These are phyloP conservation scores for Hygrophorus pudorinus DNA, from an alignment of 768 basidiomycete genomes.

Conservation along the genomic window DNA sequence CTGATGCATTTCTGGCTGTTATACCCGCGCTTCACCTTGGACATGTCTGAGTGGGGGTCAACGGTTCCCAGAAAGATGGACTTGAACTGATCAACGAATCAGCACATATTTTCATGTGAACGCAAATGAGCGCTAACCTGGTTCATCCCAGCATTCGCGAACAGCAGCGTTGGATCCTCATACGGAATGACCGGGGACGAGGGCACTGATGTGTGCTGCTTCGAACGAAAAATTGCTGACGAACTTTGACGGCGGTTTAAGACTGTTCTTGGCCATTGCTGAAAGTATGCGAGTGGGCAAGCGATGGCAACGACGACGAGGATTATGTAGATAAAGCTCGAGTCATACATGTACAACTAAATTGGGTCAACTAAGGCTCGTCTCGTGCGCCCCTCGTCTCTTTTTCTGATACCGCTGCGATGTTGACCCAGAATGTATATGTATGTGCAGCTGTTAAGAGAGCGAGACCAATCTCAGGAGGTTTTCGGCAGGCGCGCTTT, in stretches of 20 bases:
- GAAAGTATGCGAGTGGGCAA: slow-evolving; percentile 15
- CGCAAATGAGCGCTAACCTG: slow-evolving; percentile 38
- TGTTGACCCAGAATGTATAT: slow-evolving; percentile 5
- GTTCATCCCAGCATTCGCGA: slow-evolving; percentile 98
- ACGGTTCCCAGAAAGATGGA: slow-evolving; percentile 96
- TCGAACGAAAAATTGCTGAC: slow-evolving; percentile 78
- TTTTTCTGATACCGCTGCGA: too few relatives aligned
- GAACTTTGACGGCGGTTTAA: slow-evolving; percentile 78
- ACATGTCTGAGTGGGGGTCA: slow-evolving; percentile 87
- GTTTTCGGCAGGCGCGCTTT: too few relatives aligned
- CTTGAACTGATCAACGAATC: slow-evolving; percentile 61
- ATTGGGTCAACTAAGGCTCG: too few relatives aligned
- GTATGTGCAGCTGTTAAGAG: slow-evolving; percentile 4
- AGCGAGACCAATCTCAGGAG: too few relatives aligned
- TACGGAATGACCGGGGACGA: slow-evolving; percentile 92
- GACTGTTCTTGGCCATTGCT: slow-evolving; percentile 34
- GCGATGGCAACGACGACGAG: slow-evolving; percentile 8
- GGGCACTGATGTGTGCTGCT: slow-evolving; percentile 80
- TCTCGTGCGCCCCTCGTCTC: too few relatives aligned
- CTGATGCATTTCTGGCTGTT: slow-evolving; percentile 98
- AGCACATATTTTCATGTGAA: neutral
- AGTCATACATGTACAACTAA: too few relatives aligned
- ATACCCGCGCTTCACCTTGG: slow-evolving; percentile 86
- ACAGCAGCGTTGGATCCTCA: slow-evolving; percentile 95
- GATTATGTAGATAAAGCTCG: too few relatives aligned